Evolutionary conservation across 306 rosid species (phyloP).

Genomic region (Notholithocarpus densiflorus): DNA sequence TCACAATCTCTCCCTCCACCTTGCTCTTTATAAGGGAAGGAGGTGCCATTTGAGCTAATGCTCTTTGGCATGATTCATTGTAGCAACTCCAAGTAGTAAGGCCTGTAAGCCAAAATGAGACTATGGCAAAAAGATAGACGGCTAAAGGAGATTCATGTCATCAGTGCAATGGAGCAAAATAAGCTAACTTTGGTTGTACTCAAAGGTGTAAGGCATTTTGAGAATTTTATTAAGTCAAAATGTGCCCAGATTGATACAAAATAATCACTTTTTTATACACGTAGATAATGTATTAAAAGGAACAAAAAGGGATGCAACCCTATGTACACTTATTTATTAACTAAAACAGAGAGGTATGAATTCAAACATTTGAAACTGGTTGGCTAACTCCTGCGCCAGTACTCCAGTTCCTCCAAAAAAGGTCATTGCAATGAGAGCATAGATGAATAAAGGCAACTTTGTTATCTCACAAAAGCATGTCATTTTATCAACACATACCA

Average conservation of each 20-base stretch:
- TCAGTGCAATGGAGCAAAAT: background rate
- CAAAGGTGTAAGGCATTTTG: background rate
- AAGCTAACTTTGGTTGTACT: background rate
- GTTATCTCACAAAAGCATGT: conserved; percentile 4
- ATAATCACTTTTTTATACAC: background rate
- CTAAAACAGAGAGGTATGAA: background rate
- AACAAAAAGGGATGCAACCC: too few relatives aligned
- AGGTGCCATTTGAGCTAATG: too few relatives aligned
- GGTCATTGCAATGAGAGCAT: background rate
- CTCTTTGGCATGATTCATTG: background rate
- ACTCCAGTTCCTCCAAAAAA: conserved; percentile 9
- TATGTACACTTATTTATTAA: background rate
- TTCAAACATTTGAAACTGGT: background rate
- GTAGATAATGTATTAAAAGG: too few relatives aligned
- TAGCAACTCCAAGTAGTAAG: background rate
- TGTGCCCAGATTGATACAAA: background rate
- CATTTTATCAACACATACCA: conserved; percentile 9
- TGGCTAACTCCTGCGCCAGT: background rate
- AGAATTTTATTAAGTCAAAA: background rate
- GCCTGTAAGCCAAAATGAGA: background rate
- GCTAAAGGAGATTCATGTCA: background rate
- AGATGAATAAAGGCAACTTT: conserved; percentile 14
- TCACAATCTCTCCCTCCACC: too few relatives aligned
- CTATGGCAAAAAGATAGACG: background rate
- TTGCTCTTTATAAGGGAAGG: too few relatives aligned